Base-by-base conservation (phyloP, 2,329 filamentous ascomycete genomes). In the Fusarium dlaminii region DNA sequence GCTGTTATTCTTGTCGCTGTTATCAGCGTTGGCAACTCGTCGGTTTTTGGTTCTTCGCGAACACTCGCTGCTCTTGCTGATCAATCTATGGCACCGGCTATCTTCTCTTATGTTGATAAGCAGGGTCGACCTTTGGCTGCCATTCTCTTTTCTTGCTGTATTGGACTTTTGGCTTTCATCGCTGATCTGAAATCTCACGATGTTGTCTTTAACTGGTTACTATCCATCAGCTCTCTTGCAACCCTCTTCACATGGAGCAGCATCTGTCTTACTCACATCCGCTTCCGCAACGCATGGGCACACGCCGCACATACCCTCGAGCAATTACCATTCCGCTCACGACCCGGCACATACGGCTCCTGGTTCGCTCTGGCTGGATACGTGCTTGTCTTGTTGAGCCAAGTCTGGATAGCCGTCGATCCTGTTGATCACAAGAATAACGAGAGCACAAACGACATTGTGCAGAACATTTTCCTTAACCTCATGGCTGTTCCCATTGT, bases 1-100 rank as follows among this genome's bases (percentile, higher is more conserved):
- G 91, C 90, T 22, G 94, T 98, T 63, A 97, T 98, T 81, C 90
- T 98, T 79, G 96, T 98, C 72, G 93, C 95, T 18, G 95, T 98
- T 20, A 86, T 98, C 27, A 97, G 94, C 2, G 95, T 98, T 63
- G 95, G 94, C 62, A 98, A 98, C 82, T 96, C 94, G 5, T 91
- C 95, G 65, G 92, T 98, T 65, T 98, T 97, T 78, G 95, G 94
- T 34, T 95, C 94, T n/a, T 96, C 94, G 6, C 91, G 96, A 77
- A 98, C 95, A 2, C 89, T 98, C 6, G 94, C 94, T 37, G 95
- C 95, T 6, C 89, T 98, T 2, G 95, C 95, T 45, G 94, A 98
- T 80, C 94, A 97, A 81, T 89, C 91, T 51, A 94, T 96, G 81
- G 95, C 94, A 0, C 95, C 95, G 7, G 87, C 85, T 66, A 86